Evolutionary conservation across 2,329 filamentous ascomycete genomes (phyloP).

Genomic region (Apiospora hydei): DNA sequence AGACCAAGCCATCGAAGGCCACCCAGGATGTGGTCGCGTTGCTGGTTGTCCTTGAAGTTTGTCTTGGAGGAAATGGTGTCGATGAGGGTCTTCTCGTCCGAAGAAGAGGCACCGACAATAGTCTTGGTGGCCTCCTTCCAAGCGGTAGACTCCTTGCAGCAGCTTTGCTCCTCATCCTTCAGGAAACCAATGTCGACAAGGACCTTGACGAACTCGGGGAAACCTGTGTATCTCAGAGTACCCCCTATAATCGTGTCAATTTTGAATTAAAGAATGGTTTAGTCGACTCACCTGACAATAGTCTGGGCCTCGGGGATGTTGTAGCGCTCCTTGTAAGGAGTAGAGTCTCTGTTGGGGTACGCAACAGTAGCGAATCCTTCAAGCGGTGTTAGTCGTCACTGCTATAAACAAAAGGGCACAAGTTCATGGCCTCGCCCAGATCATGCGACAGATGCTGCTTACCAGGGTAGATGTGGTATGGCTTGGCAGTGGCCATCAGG

Average conservation of each 20-base stretch:
- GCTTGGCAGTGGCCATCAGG: constrained; percentile 87
- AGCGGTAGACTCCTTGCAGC: constrained; percentile 70
- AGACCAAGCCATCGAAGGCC: constrained; percentile 72
- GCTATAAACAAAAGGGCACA: neutral
- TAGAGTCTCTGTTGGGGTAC: constrained; percentile 93
- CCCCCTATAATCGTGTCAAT: constrained; percentile 60
- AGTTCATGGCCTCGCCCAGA: neutral
- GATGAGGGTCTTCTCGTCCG: constrained; percentile 72
- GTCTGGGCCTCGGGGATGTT: constrained; percentile 90
- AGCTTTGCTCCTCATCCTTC: constrained; percentile 69
- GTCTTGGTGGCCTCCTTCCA: constrained; percentile 89
- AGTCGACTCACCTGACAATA: constrained; percentile 61
- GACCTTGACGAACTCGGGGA: constrained; percentile 87
- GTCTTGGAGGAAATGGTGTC: constrained; percentile 79
- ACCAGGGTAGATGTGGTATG: constrained; percentile 88
- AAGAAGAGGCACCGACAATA: constrained; percentile 74
- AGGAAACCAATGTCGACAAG: constrained; percentile 93
- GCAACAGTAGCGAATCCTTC: constrained; percentile 78
- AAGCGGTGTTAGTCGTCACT: constrained; percentile 13
- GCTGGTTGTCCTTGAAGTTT: constrained; percentile 71
- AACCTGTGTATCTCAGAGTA: constrained; percentile 86
- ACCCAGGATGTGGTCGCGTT: constrained; percentile 73
- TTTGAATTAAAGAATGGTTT: neutral
- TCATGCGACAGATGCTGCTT: neutral
- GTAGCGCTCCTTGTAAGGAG: constrained; percentile 87